phyloP scores from a whole-genome alignment of 2,329 filamentous ascomycete species.

The Arachnomyces sp. region DNA sequence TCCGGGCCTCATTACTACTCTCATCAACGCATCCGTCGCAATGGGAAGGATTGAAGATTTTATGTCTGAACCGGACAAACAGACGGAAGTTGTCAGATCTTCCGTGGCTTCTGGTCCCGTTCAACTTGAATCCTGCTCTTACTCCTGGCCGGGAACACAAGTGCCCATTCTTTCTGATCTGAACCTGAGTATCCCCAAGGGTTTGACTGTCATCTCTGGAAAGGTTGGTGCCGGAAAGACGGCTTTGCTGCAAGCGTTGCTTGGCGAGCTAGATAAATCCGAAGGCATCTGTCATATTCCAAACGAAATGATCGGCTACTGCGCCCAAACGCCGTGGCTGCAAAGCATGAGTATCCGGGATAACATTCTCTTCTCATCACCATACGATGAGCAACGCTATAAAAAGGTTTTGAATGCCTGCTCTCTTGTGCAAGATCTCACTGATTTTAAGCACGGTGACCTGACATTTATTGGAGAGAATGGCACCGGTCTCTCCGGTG shows the following conservation, averaged over 20 bases:
- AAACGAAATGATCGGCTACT: slow-evolving; percentile 55
- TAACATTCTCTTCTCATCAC: slow-evolving; percentile 58
- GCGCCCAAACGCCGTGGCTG: slow-evolving; percentile 59
- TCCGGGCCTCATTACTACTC: slow-evolving; percentile 64
- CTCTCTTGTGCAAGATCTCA: slow-evolving; percentile 54
- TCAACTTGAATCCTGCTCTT: slow-evolving; percentile 56
- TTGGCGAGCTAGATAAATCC: slow-evolving; percentile 51
- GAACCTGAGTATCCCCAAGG: slow-evolving; percentile 47
- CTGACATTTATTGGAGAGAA: slow-evolving; percentile 56
- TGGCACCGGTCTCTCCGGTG: slow-evolving; percentile 54
- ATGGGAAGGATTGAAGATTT: slow-evolving; percentile 76
- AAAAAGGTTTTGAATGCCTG: slow-evolving; percentile 61
- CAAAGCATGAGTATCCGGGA: slow-evolving; percentile 64
- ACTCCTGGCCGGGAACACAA: slow-evolving; percentile 68
- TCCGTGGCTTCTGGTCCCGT: slow-evolving; percentile 23
- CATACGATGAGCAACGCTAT: slow-evolving; percentile 63
- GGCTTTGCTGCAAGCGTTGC: slow-evolving; percentile 50
- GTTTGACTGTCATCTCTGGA: slow-evolving; percentile 56
- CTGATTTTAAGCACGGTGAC: slow-evolving; percentile 57
- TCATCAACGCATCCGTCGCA: slow-evolving; percentile 77
- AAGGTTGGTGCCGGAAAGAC: slow-evolving; percentile 60
- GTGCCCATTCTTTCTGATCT: slow-evolving; percentile 50
- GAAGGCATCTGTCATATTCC: slow-evolving; percentile 33
- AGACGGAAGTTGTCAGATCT: slow-evolving; percentile 47
- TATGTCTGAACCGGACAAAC: slow-evolving; percentile 78